These are phyloP conservation scores for Grosmannia serpens DNA, from an alignment of 2,329 filamentous ascomycete genomes.

Conservation along the genomic window DNA sequence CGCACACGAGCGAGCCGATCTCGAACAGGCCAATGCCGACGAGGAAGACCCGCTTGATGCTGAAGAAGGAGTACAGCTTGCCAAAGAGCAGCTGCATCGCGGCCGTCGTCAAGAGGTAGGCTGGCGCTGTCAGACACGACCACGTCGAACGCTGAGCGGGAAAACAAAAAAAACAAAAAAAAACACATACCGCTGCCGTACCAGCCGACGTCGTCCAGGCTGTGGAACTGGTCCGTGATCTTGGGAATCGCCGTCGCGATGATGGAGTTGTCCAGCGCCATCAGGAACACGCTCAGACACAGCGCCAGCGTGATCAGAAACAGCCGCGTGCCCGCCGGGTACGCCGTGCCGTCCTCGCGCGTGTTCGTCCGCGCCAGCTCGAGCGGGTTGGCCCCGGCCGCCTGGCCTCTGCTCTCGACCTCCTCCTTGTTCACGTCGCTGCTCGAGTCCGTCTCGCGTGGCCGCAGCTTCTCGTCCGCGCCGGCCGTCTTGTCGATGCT, in stretches of 20 bases:
- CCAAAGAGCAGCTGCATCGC: constrained; percentile 21
- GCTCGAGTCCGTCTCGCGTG: neutral
- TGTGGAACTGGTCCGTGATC: constrained; percentile 23
- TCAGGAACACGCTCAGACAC: constrained; percentile 31
- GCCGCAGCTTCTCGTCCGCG: neutral
- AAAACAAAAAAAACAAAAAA: neutral
- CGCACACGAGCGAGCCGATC: constrained; percentile 24
- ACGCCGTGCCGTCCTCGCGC: constrained; percentile 26
- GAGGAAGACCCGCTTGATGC: constrained; percentile 22
- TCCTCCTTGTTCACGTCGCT: neutral
- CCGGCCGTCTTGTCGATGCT: neutral
- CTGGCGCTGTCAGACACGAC: constrained; percentile 6
- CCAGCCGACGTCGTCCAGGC: constrained; percentile 30
- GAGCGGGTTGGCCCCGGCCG: neutral
- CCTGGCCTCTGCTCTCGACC: neutral
- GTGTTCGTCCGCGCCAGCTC: constrained; percentile 14
- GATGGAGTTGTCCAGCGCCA: constrained; percentile 26
- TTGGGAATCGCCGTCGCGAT: constrained; percentile 24
- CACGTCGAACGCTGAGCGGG: neutral
- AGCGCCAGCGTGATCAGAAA: constrained; percentile 29
- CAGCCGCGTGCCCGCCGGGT: constrained; percentile 25
- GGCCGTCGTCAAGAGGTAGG: constrained; percentile 24
- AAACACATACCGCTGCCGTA: constrained; percentile 20
- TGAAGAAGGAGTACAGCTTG: constrained; percentile 26
- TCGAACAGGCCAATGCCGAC: constrained; percentile 23